phyloP scores from a whole-genome alignment of 2,329 filamentous ascomycete genomes.

The Paraphaeosphaeria minitans region DNA sequence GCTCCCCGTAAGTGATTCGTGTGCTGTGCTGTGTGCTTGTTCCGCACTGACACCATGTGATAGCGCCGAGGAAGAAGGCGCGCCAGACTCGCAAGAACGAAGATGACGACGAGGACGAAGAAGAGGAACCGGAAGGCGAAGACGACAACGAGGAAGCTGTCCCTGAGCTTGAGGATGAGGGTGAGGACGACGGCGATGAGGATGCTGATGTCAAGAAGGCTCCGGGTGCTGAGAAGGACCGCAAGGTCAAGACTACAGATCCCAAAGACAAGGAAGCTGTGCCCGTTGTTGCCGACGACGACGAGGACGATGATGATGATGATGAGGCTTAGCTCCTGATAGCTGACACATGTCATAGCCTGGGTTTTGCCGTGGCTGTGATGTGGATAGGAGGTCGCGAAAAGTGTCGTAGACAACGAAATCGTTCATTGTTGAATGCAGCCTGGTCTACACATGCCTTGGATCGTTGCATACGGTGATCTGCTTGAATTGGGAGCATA shows the following conservation, averaged over 20 bases:
- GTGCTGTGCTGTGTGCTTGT: neutral
- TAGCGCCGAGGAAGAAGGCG: conserved; percentile 45
- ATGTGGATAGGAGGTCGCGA: neutral
- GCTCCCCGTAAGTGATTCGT: conserved; percentile 38
- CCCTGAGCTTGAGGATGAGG: conserved; percentile 28
- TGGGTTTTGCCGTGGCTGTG: neutral
- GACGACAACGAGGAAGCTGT: conserved; percentile 26
- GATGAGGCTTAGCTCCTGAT: conserved; percentile 8
- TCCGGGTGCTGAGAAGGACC: conserved; percentile 39
- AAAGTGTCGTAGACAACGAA: neutral
- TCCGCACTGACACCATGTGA: conserved; percentile 6
- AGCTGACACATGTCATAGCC: neutral
- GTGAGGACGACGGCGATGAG: conserved; percentile 32
- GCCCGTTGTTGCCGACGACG: conserved; percentile 40
- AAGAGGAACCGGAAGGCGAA: conserved; percentile 42
- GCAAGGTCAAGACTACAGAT: conserved; percentile 38
- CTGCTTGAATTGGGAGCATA: neutral
- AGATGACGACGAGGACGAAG: conserved; percentile 39
- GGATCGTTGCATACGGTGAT: neutral
- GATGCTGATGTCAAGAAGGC: conserved; percentile 44
- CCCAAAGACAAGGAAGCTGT: conserved; percentile 31
- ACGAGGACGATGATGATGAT: conserved; percentile 33
- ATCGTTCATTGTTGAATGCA: neutral
- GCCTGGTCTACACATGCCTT: neutral
- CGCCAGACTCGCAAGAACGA: conserved; percentile 37